These are phyloP conservation scores for Candida labiduridarum DNA, from an alignment of 1,139 yeast species.

Conservation along the genomic window DNA sequence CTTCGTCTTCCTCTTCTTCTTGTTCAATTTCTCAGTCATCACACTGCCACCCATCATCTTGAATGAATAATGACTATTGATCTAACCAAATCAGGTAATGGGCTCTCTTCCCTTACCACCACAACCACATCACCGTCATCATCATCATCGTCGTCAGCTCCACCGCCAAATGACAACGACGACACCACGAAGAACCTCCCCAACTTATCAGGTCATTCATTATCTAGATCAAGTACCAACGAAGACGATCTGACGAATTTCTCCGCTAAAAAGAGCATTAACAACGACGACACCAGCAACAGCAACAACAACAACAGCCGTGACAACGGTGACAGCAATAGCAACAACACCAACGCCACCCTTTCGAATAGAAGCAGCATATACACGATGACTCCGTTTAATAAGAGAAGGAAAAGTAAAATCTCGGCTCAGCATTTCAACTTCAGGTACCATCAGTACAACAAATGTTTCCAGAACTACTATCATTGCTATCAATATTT, in stretches of 20 bases:
- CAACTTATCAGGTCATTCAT: not conserved
- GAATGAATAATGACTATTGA: conserved; percentile 1
- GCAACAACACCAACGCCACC: not conserved
- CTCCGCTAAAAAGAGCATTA: not conserved
- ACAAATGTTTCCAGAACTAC: conserved; percentile 48
- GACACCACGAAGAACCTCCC: not conserved
- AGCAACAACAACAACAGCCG: not conserved
- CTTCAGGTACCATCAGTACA: conserved; percentile 20
- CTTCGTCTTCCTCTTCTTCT: not conserved
- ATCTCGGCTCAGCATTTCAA: conserved; percentile 3
- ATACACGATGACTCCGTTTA: not conserved
- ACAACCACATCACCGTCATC: not conserved
- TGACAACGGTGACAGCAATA: not conserved
- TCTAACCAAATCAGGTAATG: not conserved
- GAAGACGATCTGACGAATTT: not conserved
- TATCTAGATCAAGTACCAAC: not conserved
- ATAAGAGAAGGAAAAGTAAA: conserved; percentile 5
- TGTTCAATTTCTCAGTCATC: not conserved
- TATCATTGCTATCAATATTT: conserved; percentile 45
- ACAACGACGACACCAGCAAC: not conserved
- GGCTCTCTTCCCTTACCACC: not conserved
- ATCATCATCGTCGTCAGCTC: not conserved
- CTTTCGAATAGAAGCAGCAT: not conserved
- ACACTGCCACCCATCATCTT: not conserved
- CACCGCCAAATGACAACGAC: not conserved